These are phyloP conservation scores for Solanum sitiens DNA, from an alignment of 257 asterid genomes.

Conservation along the genomic window DNA sequence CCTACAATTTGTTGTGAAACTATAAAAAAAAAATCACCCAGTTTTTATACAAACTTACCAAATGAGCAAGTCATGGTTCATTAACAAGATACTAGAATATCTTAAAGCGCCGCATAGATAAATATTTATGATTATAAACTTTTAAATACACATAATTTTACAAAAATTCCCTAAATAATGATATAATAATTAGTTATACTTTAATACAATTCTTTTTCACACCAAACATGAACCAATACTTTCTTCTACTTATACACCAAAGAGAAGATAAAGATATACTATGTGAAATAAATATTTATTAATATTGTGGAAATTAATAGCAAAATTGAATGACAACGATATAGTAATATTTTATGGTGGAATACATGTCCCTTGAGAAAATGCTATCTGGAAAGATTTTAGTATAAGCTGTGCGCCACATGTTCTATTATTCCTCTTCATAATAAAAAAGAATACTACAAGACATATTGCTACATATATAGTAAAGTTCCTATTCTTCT, in stretches of 20 bases:
- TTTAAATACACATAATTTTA: too few species aligned
- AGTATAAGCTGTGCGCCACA: slow-evolving; percentile 7
- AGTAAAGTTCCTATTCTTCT: background rate
- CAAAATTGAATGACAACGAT: background rate
- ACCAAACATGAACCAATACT: background rate
- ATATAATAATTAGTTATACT: too few species aligned
- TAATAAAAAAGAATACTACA: background rate
- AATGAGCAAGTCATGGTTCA: background rate
- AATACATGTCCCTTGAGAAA: background rate
- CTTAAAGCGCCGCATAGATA: background rate
- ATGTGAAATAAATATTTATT: too few species aligned
- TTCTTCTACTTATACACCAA: background rate
- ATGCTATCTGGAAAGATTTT: background rate
- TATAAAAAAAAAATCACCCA: fast-evolving
- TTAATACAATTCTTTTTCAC: background rate
- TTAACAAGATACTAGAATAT: background rate
- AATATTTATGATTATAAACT: too few species aligned
- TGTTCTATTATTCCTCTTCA: background rate
- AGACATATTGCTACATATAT: background rate
- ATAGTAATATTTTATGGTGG: background rate
- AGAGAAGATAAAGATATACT: background rate
- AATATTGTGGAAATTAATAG: background rate
- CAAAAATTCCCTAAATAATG: too few species aligned
- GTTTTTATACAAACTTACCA: background rate
- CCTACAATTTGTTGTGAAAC: background rate